Percentiles rank a stretch among this genome's conserved stretches.
These are phyloP conservation scores for Hypomyces perniciosus DNA, from an alignment of 2,329 filamentous ascomycete species.

Conservation along the genomic window DNA sequence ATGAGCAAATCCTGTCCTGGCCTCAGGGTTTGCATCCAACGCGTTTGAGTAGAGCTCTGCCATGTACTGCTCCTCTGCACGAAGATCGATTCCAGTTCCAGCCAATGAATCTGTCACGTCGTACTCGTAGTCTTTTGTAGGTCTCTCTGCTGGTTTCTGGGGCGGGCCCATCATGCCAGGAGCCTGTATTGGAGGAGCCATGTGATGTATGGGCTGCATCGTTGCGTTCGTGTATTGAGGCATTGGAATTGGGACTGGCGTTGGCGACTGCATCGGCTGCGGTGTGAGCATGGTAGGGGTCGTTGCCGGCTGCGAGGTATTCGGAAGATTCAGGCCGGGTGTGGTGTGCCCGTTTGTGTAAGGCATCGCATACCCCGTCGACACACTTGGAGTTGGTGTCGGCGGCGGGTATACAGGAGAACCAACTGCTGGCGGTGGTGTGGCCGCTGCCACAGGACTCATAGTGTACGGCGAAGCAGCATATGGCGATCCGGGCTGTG, in stretches of 20 bases:
- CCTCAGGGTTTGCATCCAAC: conserved; percentile 39
- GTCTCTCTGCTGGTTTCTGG: conserved; percentile 55
- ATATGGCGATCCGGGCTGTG: conserved; percentile 60
- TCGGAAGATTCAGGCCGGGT: conserved; percentile 30
- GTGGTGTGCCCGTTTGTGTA: conserved; percentile 35
- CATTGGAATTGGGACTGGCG: conserved; percentile 17
- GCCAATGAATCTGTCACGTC: conserved; percentile 79
- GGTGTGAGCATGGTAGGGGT: conserved; percentile 28
- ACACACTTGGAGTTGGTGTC: conserved; percentile 27
- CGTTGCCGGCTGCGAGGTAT: conserved; percentile 24
- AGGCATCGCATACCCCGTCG: conserved; percentile 29
- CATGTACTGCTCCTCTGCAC: conserved; percentile 78
- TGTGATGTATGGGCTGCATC: conserved; percentile 23
- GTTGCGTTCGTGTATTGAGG: conserved; percentile 26
- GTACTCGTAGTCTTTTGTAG: conserved; percentile 57
- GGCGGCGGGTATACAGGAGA: conserved; percentile 33
- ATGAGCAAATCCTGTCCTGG: conserved; percentile 43
- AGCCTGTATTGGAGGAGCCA: conserved; percentile 21
- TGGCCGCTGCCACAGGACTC: conserved; percentile 39
- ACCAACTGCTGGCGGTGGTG: conserved; percentile 31
- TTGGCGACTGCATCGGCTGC: conserved; percentile 22
- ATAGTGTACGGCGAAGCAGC: conserved; percentile 45
- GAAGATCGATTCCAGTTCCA: conserved; percentile 79
- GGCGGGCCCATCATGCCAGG: conserved; percentile 48
- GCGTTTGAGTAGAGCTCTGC: conserved; percentile 57